Percentiles rank a stretch among this genome's conserved stretches.
phyloP scores from a whole-genome alignment of 768 basidiomycete genomes.

The Boletales sp. region DNA sequence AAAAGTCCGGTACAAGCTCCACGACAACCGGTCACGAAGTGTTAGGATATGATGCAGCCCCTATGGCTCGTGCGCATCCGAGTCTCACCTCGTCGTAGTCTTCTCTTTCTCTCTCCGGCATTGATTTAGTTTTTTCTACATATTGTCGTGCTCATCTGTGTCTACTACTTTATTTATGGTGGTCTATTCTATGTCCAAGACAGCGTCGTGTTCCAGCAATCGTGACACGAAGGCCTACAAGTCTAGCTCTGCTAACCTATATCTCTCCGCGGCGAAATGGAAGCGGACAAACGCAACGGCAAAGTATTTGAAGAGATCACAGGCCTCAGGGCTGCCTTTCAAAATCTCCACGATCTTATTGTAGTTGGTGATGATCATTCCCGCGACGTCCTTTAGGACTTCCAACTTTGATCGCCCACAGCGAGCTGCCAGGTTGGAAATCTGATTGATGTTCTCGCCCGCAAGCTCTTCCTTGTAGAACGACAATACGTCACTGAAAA shows the following conservation, averaged over 20 bases:
- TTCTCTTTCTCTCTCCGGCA: too few relatives aligned
- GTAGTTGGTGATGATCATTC: constrained; percentile 19
- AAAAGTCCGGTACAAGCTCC: too few relatives aligned
- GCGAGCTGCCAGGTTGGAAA: constrained; percentile 27
- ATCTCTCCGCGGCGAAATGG: constrained; percentile 18
- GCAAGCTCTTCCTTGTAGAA: constrained; percentile 36
- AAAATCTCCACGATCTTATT: constrained; percentile 20
- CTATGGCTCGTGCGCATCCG: too few relatives aligned
- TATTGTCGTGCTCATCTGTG: too few relatives aligned
- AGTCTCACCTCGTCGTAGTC: too few relatives aligned
- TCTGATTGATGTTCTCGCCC: constrained; percentile 30
- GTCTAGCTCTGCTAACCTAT: constrained; percentile 16
- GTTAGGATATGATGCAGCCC: too few relatives aligned
- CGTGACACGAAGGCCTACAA: constrained; percentile 25
- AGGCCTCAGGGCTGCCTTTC: constrained; percentile 4
- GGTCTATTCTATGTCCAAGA: too few relatives aligned
- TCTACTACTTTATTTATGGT: too few relatives aligned
- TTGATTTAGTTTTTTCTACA: too few relatives aligned
- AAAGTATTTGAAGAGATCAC: constrained; percentile 4
- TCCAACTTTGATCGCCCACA: constrained; percentile 20
- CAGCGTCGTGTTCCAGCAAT: too few relatives aligned
- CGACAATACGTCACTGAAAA: constrained; percentile 32
- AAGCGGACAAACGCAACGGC: constrained; percentile 18
- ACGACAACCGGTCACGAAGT: too few relatives aligned
- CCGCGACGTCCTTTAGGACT: constrained; percentile 18